phyloP scores from a whole-genome alignment of 345 rosid species.

The Linum lewisii region DNA sequence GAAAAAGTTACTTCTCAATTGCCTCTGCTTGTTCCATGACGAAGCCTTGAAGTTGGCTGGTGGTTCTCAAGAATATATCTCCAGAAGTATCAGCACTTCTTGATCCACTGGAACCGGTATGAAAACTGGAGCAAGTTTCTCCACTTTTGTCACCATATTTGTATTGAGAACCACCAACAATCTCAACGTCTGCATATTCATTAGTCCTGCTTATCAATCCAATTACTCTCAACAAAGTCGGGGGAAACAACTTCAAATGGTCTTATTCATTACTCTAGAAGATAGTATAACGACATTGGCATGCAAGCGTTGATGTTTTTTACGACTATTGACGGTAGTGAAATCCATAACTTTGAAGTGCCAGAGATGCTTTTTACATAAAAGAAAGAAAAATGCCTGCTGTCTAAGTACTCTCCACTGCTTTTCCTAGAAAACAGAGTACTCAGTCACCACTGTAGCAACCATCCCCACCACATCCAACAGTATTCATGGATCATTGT shows the following conservation, averaged over 20 bases:
- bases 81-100: slow-evolving; percentile 27
- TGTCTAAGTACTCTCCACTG: no score
- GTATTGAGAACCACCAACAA: slow-evolving; percentile 35
- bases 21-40: slow-evolving; percentile 79
- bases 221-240: neutral
- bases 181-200: slow-evolving; percentile 47
- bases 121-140: slow-evolving; percentile 32
- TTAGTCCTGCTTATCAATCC: slow-evolving; percentile 12
- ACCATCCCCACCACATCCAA: no score
- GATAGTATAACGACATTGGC: no score
- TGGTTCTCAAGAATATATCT: slow-evolving; percentile 59
- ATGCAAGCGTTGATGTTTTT: no score
- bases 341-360: no score
- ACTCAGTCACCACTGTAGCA: no score
- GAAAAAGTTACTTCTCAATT: slow-evolving; percentile 56
- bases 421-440: no score
- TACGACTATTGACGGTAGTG: no score
- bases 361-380: no score
- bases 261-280: no score
- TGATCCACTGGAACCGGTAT: slow-evolving; percentile 28
- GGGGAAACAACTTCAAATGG: neutral
- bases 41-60: slow-evolving; percentile 82
- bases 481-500: no score
- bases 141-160: slow-evolving; percentile 29
- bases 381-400: no score